A percentile compares a stretch with the other conserved stretches of the same genome.
Evolutionary conservation across 2,329 filamentous ascomycete species (phyloP).

Genomic region (Tolypocladium endophyticum): DNA sequence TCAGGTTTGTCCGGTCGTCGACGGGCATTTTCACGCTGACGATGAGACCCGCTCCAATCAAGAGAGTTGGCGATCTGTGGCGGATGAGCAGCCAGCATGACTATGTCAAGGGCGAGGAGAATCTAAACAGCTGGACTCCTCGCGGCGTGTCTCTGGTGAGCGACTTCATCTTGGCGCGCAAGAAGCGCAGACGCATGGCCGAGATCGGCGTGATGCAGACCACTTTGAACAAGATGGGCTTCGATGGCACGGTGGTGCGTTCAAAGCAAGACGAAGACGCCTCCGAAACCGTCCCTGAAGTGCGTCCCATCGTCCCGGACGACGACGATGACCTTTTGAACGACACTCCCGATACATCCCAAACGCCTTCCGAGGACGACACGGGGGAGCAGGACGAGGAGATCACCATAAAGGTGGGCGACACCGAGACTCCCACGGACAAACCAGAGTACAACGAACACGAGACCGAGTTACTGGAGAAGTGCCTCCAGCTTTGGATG

Average conservation of each 20-base stretch:
- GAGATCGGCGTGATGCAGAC: conserved; percentile 71
- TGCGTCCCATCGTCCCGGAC: conserved; percentile 33
- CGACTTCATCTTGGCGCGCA: conserved; percentile 69
- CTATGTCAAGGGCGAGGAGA: conserved; percentile 93
- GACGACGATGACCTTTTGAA: conserved; percentile 50
- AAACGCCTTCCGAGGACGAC: conserved; percentile 21
- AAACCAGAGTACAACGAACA: conserved; percentile 32
- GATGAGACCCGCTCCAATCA: conserved; percentile 80
- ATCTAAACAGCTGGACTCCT: conserved; percentile 74
- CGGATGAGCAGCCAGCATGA: conserved; percentile 90
- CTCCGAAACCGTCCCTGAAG: conserved; percentile 21
- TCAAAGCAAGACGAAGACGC: conserved; percentile 22
- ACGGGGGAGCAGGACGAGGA: conserved; percentile 11
- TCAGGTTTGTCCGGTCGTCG: conserved; percentile 77
- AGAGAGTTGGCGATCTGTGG: conserved; percentile 88
- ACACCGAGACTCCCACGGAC: conserved; percentile 7
- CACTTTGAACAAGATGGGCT: conserved; percentile 48
- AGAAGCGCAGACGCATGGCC: conserved; percentile 60
- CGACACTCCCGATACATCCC: conserved; percentile 44
- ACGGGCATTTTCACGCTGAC: conserved; percentile 79
- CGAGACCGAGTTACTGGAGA: conserved; percentile 38
- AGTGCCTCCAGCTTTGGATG: conserved; percentile 55
- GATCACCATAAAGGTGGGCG: conserved; percentile 9
- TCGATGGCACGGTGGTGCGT: conserved; percentile 29
- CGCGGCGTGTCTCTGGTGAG: conserved; percentile 83